These are phyloP conservation scores for Pseudoscleropodium purum DNA, from an alignment of 225 moss, liverwort and hornwort species.

Conservation along the genomic window DNA sequence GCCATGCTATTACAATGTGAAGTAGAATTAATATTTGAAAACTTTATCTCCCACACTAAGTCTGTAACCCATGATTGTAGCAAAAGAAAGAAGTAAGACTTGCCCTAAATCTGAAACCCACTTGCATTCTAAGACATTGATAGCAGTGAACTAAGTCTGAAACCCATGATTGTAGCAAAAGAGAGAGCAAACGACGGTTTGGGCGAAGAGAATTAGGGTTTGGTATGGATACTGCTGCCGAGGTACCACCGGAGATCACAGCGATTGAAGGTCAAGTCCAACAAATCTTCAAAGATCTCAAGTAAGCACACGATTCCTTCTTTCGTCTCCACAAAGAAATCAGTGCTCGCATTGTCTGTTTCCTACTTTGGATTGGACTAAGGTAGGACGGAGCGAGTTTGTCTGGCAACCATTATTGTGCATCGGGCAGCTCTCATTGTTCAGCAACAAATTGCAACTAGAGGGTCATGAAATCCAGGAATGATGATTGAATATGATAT, in stretches of 20 bases:
- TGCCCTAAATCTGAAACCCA: too few species aligned
- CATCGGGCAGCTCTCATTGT: not conserved
- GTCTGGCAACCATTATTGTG: not conserved
- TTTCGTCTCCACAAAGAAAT: not conserved
- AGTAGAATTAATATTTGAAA: not conserved
- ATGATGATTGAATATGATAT: not conserved
- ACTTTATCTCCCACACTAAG: not conserved
- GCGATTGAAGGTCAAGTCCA: slow-evolving; percentile 9
- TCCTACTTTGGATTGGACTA: not conserved
- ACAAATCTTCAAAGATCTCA: slow-evolving; percentile 23
- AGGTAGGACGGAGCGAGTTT: not conserved
- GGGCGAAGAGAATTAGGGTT: not conserved
- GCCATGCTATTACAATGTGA: not conserved
- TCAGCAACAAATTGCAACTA: not conserved
- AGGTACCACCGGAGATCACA: not conserved
- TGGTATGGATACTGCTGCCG: not conserved
- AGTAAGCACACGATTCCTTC: not conserved
- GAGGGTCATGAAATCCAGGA: not conserved
- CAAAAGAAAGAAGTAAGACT: not conserved
- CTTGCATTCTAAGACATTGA: not conserved
- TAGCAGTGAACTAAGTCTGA: too few species aligned
- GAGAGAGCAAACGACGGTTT: not conserved
- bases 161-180: not conserved
- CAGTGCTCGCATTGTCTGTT: not conserved
- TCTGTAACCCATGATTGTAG: not conserved